Evolutionary conservation across 2,329 filamentous ascomycete species (phyloP).

Genomic region (Ophiocordyceps sinensis): DNA sequence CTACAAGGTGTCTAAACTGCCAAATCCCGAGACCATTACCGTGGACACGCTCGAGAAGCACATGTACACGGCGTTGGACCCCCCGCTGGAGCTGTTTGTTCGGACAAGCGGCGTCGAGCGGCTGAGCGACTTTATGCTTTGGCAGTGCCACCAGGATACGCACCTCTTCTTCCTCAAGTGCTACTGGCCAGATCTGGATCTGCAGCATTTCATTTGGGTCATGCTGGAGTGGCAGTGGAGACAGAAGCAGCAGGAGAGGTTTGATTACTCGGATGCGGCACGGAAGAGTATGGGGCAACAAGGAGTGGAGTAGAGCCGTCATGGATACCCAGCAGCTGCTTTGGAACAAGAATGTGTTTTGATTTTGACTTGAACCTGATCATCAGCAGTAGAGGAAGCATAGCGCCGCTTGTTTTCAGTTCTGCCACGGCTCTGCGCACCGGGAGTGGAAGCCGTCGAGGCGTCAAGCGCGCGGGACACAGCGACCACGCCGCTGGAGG

Average conservation of each 20-base stretch:
- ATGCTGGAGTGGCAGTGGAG: conserved; percentile 77
- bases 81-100: conserved; percentile 80
- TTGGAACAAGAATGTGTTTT: not conserved
- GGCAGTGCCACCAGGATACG: conserved; percentile 90
- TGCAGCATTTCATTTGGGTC: conserved; percentile 87
- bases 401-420: not conserved
- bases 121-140: conserved; percentile 95
- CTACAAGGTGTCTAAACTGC: conserved; percentile 25
- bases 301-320: conserved; percentile 7
- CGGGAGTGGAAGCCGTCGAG: too few relatives aligned
- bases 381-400: not conserved
- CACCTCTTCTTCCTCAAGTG: conserved; percentile 86
- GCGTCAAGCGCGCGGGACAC: too few relatives aligned
- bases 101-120: conserved; percentile 87
- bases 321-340: conserved; percentile 6
- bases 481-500: too few relatives aligned
- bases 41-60: conserved; percentile 68
- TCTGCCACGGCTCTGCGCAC: too few relatives aligned
- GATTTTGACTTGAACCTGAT: not conserved
- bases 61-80: conserved; percentile 75
- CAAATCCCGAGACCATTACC: conserved; percentile 78
- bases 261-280: conserved; percentile 26
- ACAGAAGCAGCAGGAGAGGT: conserved; percentile 40
- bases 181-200: conserved; percentile 90
- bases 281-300: conserved; percentile 11